Evolutionary conservation across 441 rosid genomes (phyloP).

Genomic region (Corymbia citriodora): DNA sequence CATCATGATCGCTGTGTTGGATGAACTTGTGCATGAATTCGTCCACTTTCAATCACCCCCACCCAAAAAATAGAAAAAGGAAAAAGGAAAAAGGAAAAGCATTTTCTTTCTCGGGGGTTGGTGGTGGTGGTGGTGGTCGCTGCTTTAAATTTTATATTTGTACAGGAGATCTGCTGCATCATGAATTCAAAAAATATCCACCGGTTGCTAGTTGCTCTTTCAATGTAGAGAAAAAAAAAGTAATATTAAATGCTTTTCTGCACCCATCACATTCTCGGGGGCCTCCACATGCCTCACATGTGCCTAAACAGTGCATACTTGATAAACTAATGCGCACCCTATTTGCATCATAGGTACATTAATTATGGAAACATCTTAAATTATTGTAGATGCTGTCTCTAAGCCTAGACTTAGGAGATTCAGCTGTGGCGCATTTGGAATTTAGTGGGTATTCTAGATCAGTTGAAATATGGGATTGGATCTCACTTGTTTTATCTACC

Average conservation of each 20-base stretch:
- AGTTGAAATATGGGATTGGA: neutral
- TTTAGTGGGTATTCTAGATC: neutral
- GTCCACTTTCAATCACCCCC: neutral
- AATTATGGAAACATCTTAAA: neutral
- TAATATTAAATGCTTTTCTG: neutral
- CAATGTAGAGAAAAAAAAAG: neutral
- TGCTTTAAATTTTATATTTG: neutral
- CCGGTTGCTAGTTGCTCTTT: neutral
- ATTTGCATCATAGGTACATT: neutral
- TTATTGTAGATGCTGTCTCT: neutral
- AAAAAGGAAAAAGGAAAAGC: neutral
- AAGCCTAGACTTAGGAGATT: neutral
- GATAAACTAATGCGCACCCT: neutral
- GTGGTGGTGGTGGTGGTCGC: neutral
- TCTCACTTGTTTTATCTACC: neutral
- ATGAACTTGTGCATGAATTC: neutral
- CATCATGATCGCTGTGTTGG: neutral
- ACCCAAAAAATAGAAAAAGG: rapidly evolving
- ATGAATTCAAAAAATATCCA: neutral
- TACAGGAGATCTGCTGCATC: neutral
- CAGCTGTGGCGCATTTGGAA: neutral
- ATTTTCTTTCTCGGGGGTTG: neutral
- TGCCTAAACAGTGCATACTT: neutral
- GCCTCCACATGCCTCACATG: neutral
- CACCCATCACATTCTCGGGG: neutral